Evolutionary conservation across 208 protist species (phyloP), one percentile per base, ranked within the genome.

Genomic region (Trypanosoma cruzi): DNA sequence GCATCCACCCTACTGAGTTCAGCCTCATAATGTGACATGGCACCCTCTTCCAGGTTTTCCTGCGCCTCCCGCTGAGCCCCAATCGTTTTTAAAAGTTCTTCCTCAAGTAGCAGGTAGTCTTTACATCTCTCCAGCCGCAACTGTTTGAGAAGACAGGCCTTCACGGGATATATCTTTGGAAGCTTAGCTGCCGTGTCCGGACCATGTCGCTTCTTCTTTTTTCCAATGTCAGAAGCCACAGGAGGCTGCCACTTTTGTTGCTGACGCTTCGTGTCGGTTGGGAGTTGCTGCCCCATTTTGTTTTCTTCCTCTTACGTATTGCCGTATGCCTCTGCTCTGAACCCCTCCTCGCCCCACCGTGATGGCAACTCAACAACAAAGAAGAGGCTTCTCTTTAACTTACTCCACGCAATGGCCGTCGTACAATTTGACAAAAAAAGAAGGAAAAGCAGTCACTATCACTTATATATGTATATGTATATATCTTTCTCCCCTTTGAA

Each of bases 91-190:
- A 99, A 92, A 74, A 99, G 99, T 79, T 99, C 99, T 64, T 99
- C 93, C 82, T 99, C 99, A 68, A 99, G 93, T 22, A 99, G 84
- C 20, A 99, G 85, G 80, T 98, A 99, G 73, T 99, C 99, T 77
- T 99, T 99, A 54, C 99, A 97, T 26, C 99, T 89, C 68, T 99
- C 98, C 11, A 99, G 85, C 61, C 98, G 97, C 36, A 99, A 90
- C 71, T 99, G 82, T 20, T 98, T 88, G 48, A 99, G 90, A 54
- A 99, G 95, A 75, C 99, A 99, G 61, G 97, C 98, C 2, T 97
- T 92, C 40, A 88, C 73, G 32, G 99, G 99, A 63, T 89, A 97
- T 11, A 99, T 91, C 77, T 90, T 88, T 10, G 94, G 94, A 36
- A 96, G 63, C 32, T 87, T 84, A 42, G 87, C 81, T 28, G 89